phyloP scores from a whole-genome alignment of 2,329 filamentous ascomycete genomes.

The Elsinoe ampelina region DNA sequence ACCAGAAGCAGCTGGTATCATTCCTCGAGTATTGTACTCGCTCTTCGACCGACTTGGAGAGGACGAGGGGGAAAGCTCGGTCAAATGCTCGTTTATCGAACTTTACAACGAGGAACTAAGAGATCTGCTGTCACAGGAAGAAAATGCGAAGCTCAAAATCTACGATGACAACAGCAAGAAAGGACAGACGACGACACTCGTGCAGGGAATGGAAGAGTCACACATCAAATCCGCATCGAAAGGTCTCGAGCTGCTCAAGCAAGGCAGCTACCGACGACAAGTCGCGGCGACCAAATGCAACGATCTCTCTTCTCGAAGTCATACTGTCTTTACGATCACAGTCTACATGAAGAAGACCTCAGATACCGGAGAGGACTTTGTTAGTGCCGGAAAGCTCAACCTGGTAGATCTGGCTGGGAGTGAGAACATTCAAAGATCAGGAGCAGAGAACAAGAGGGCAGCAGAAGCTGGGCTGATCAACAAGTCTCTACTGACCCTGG shows the following conservation, averaged over 20 bases:
- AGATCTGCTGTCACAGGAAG: conserved; percentile 75
- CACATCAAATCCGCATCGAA: conserved; percentile 78
- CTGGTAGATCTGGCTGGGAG: conserved; percentile 93
- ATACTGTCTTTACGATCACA: conserved; percentile 95
- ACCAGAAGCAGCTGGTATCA: conserved; percentile 88
- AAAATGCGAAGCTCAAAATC: conserved; percentile 81
- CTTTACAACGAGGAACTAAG: conserved; percentile 96
- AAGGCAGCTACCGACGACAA: conserved; percentile 86
- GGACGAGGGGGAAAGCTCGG: conserved; percentile 66
- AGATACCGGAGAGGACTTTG: conserved; percentile 78
- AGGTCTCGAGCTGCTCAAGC: conserved; percentile 79
- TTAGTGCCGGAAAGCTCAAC: conserved; percentile 89
- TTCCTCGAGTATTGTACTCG: conserved; percentile 79
- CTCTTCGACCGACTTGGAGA: conserved; percentile 77
- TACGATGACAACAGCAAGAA: conserved; percentile 84
- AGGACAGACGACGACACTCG: conserved; percentile 73
- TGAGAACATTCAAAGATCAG: conserved; percentile 94
- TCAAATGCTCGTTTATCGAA: conserved; percentile 98
- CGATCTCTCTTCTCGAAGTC: conserved; percentile 90
- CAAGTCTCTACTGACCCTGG: conserved; percentile 89
- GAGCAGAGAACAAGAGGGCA: conserved; percentile 95
- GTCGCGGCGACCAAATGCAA: conserved; percentile 99
- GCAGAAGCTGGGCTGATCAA: conserved; percentile 95
- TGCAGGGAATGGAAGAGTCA: conserved; percentile 96
- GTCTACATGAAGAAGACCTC: conserved; percentile 75